A percentile compares a stretch with the other conserved stretches of the same genome.
Conservation (phyloP, 2,329 filamentous ascomycete genomes). For the Hypoxylon sp. region DNA sequence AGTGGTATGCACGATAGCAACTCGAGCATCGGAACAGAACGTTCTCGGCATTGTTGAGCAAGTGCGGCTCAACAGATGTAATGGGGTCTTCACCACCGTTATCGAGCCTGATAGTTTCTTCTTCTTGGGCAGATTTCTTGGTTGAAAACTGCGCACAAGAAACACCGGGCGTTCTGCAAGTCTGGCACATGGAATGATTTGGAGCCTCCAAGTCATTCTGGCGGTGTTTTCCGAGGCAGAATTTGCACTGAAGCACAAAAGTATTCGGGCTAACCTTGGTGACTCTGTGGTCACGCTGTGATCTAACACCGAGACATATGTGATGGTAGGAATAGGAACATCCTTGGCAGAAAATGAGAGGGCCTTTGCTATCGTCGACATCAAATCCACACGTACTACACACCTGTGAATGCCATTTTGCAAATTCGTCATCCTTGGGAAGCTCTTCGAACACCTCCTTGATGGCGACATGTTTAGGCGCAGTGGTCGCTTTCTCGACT, state of each 20-base stretch:
- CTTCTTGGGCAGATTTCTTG: slow-evolving; percentile 79
- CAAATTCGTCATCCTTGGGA: slow-evolving; percentile 73
- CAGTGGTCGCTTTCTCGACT: slow-evolving; percentile 58
- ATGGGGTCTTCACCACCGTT: slow-evolving; percentile 85
- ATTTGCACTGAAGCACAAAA: slow-evolving; percentile 91
- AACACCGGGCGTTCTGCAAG: slow-evolving; percentile 72
- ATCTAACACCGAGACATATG: slow-evolving; percentile 80
- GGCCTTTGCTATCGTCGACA: slow-evolving; percentile 69
- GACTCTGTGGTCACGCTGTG: slow-evolving; percentile 83
- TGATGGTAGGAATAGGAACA: slow-evolving; percentile 89
- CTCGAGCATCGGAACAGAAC: slow-evolving; percentile 84
- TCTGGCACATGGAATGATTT: slow-evolving; percentile 76
- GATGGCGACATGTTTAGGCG: slow-evolving; percentile 70
- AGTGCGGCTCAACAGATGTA: slow-evolving; percentile 67
- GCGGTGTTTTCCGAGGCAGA: slow-evolving; percentile 76
- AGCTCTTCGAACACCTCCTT: slow-evolving; percentile 79
- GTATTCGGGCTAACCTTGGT: slow-evolving; percentile 82
- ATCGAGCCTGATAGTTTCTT: slow-evolving; percentile 83
- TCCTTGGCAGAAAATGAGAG: slow-evolving; percentile 88
- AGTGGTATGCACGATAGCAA: slow-evolving; percentile 85
- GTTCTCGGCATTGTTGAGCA: slow-evolving; percentile 80
- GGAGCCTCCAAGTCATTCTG: slow-evolving; percentile 79
- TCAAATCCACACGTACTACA: slow-evolving; percentile 79
- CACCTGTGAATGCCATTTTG: slow-evolving; percentile 72
- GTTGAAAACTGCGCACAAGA: slow-evolving; percentile 81